phyloP scores from a whole-genome alignment of 129 eudicot genomes.

The Deinandra increscens region DNA sequence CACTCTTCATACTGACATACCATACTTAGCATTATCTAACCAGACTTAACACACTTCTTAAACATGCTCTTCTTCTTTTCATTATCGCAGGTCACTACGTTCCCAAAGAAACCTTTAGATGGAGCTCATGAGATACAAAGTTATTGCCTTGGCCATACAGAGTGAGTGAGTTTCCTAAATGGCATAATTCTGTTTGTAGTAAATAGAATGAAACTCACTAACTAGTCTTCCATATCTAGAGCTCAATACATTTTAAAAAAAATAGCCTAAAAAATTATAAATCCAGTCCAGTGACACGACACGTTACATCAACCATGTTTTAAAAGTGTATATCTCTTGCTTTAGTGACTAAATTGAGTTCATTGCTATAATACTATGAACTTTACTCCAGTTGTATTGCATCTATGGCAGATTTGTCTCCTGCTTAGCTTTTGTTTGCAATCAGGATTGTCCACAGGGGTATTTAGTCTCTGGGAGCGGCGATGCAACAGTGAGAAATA shows the following conservation, averaged over 20 bases:
- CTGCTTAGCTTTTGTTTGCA: conserved; percentile 59
- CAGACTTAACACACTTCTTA: not conserved
- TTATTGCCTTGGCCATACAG: conserved; percentile 96
- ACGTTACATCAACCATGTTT: not conserved
- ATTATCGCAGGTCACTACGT: conserved; percentile 64
- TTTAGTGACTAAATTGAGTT: conserved; percentile 5
- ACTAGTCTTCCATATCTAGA: conserved; percentile 6
- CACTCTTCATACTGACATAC: conserved; percentile 5
- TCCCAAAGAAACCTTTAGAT: conserved; percentile 67
- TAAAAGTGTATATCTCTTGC: not conserved
- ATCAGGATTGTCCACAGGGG: conserved; percentile 55
- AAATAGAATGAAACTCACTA: not conserved
- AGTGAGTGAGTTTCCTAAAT: conserved; percentile 55
- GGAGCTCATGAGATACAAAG: conserved; percentile 98
- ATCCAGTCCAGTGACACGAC: not conserved
- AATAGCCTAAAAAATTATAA: not conserved
- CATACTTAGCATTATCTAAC: not conserved
- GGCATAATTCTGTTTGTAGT: not conserved
- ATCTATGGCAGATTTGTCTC: conserved; percentile 70
- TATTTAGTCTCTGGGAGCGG: conserved; percentile 86
- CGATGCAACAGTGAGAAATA: conserved; percentile 79
- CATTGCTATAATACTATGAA: not conserved
- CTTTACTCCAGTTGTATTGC: not conserved
- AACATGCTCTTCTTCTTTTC: not conserved
- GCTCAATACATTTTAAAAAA: not conserved